Base-by-base conservation (phyloP, 306 rosid species). In the Vicia sativa region DNA sequence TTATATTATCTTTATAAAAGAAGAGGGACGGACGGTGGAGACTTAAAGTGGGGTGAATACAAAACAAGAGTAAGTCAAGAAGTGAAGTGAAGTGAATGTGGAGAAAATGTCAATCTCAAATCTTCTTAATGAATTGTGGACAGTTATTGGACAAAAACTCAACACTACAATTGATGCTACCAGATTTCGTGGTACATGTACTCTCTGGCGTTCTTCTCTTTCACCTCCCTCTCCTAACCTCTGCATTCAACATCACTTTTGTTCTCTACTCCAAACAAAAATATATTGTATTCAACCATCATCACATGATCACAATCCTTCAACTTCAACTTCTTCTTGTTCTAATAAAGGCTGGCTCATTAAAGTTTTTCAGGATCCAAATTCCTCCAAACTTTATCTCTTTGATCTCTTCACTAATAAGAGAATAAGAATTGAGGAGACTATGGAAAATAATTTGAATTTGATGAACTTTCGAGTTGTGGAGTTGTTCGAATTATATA, bases 301-400 rank as follows among this genome's bases (percentile, higher is more conserved):
- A 11, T 0, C 11, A 9, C 0, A 16, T 7, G 25, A 48, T 12
- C 44, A 23, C 29, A 64, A 2, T 14, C 6, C 43, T 19, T 68
- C 63, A 5, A 10, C 13, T 19, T 49, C 56, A 23, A 23, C 2
- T 9, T 9, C 55, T 49, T 18, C 5, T 19, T 52, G 14, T 52
- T 15, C 21, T 15, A 21, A 23, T 5, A 61, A 71, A 64, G 73
- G 65, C 1, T 80, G 78, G 80, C 15, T 83, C 60, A 7, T 74
- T 0, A 67, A 62, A 58, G 45, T 74, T 11, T 54, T 23, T 25
- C 60, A 54, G 11, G 14, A 15, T 4, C 19, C 11, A 21, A 35
- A n/a, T 35, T 29, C 12, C 7, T 65, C 23, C 68, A 38, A 25
- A 54, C 1, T 54, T 25, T 11, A 54, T 25, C 70, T 75, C 37